These are phyloP conservation scores for Evansstolkia leycettana DNA, from an alignment of 495 filamentous ascomycete genomes.

Conservation along the genomic window DNA sequence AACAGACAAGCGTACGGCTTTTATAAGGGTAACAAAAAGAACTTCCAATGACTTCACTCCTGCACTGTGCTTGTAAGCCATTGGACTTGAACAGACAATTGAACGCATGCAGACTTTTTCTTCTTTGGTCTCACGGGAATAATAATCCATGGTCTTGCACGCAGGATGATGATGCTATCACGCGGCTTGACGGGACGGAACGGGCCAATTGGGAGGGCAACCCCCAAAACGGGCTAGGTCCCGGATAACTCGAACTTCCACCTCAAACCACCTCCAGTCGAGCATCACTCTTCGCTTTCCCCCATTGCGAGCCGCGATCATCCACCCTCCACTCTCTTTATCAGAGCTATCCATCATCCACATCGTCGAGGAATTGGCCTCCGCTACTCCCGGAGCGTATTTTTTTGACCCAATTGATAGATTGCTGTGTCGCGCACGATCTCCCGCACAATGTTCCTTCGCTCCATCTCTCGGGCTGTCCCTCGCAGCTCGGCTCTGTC, in stretches of 20 bases:
- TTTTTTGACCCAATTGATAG: constrained; percentile 17
- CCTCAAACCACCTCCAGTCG: constrained; percentile 28
- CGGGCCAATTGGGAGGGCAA: constrained; percentile 26
- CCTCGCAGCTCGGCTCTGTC: constrained; percentile 32
- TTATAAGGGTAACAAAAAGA: no score
- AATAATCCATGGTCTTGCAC: background rate
- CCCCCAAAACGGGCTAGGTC: constrained; percentile 24
- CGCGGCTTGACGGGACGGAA: constrained; percentile 8
- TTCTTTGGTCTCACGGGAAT: background rate
- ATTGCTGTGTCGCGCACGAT: constrained; percentile 20
- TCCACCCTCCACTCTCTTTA: constrained; percentile 20
- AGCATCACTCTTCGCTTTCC: constrained; percentile 27
- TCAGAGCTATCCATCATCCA: constrained; percentile 6
- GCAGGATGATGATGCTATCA: constrained; percentile 17
- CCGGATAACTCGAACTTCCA: constrained; percentile 33
- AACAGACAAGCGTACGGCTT: no score
- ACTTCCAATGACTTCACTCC: no score
- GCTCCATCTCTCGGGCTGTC: constrained; percentile 31
- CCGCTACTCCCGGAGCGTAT: constrained; percentile 11
- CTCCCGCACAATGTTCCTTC: constrained; percentile 38
- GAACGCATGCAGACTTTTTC: no score
- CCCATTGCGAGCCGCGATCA: constrained; percentile 15
- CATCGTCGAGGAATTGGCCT: constrained; percentile 12
- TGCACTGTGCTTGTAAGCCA: no score
- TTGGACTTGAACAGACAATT: no score